Percentiles rank a stretch among this genome's conserved stretches.
Conservation (phyloP, 495 filamentous ascomycete species). For the Echria macrotheca region DNA sequence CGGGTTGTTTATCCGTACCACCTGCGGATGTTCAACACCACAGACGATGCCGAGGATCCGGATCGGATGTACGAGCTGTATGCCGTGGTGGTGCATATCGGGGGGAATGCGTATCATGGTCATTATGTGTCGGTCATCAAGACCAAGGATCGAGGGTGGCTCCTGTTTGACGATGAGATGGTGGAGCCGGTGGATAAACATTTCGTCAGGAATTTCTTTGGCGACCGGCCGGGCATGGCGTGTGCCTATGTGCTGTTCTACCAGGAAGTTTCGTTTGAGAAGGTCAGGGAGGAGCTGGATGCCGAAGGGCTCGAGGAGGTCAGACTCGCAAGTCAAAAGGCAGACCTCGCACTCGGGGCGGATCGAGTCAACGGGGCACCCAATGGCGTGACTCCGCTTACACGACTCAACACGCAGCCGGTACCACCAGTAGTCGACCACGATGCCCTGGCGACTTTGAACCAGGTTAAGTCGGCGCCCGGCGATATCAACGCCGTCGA, state of each 20-base stretch:
- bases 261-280: slow-evolving; percentile 91
- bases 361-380: slow-evolving; percentile 34
- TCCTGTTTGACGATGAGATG: slow-evolving; percentile 96
- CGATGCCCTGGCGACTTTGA: slow-evolving; percentile 49
- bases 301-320: slow-evolving; percentile 68
- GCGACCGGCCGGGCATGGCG: slow-evolving; percentile 81
- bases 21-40: slow-evolving; percentile 94
- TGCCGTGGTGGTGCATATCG: slow-evolving; percentile 97
- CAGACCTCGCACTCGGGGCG: slow-evolving; percentile 43
- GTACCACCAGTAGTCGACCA: slow-evolving; percentile 41
- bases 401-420: slow-evolving; percentile 38
- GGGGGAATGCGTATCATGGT: slow-evolving; percentile 95
- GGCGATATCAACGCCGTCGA: slow-evolving; percentile 19
- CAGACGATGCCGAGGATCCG: slow-evolving; percentile 91
- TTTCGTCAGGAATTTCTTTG: slow-evolving; percentile 97
- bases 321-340: slow-evolving; percentile 50
- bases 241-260: slow-evolving; percentile 98
- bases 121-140: slow-evolving; percentile 98
- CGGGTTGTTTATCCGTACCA: slow-evolving; percentile 96
- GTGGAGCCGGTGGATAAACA: slow-evolving; percentile 95
- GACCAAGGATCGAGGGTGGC: slow-evolving; percentile 90
- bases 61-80: slow-evolving; percentile 95
- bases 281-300: slow-evolving; percentile 74
- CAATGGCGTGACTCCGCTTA: slow-evolving; percentile 20
- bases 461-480: slow-evolving; percentile 59